Conservation (phyloP, 768 basidiomycete genomes). For the Tricholoma matsutake region DNA sequence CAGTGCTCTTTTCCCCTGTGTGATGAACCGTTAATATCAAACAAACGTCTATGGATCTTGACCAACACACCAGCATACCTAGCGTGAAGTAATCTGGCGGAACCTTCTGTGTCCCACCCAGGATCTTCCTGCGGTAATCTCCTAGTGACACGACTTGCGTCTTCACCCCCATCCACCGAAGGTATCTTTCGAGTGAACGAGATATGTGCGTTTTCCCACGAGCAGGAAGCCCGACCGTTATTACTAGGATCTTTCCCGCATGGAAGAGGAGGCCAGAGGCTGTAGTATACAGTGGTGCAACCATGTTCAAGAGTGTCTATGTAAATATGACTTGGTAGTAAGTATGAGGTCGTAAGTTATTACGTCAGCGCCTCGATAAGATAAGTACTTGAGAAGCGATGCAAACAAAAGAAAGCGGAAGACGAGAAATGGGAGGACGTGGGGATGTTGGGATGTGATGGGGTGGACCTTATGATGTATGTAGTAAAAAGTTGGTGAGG, state of each 20-base stretch:
- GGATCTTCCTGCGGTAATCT: conserved; percentile 86
- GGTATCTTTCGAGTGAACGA: conserved; percentile 91
- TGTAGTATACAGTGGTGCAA: conserved; percentile 94
- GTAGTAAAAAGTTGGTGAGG: not conserved
- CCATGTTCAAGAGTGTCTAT: conserved; percentile 47
- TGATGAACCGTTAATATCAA: not conserved
- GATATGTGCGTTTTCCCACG: conserved; percentile 97
- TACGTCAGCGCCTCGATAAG: conserved; percentile 13
- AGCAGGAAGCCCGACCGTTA: conserved; percentile 91
- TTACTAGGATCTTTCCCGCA: conserved; percentile 92
- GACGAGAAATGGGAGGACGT: not conserved
- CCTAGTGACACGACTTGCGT: conserved; percentile 93
- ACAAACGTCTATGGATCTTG: not conserved
- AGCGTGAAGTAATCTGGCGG: conserved; percentile 92
- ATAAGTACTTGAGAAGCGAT: conserved; percentile 8
- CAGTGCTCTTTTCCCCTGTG: conserved; percentile 74
- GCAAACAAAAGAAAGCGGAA: not conserved
- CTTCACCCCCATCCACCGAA: conserved; percentile 97
- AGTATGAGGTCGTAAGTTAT: conserved; percentile 1
- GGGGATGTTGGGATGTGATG: not conserved
- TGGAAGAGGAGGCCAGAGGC: conserved; percentile 84
- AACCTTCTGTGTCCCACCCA: conserved; percentile 85
- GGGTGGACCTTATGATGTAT: not conserved
- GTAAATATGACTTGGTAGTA: too few species aligned
- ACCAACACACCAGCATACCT: conserved; percentile 39